Evolutionary conservation across 768 basidiomycete genomes (phyloP), one percentile per base, ranked within the genome.

Genomic region (Piloderma croceum): DNA sequence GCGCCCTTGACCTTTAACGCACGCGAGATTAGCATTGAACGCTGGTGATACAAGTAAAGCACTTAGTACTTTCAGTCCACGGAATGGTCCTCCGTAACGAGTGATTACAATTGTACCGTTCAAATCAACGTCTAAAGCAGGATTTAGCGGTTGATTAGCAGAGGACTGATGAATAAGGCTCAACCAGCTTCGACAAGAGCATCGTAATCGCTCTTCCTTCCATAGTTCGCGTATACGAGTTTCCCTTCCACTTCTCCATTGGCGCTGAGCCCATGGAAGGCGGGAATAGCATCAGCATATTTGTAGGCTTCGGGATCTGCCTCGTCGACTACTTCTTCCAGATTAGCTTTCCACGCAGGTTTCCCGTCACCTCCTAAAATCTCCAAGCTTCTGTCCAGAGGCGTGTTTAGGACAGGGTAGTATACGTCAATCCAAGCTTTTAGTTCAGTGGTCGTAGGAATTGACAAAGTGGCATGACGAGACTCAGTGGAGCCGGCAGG

Each of bases 391-490:
- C 73, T 64, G 31, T 75, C 68, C 20, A 83, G 61, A 13, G 83
- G 82, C 5, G 68, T 74, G 61, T 86, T 85, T 65, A 88, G 67
- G 23, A 82, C 63, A 11, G 87, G 84, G 59, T 81, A 89, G 62
- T 90, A 90, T 24, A 68, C 68, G 41, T 76, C 76, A 44, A 83
- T 77, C 81, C 81, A 84, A 41, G 74, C 80, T 7, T 51, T 59
- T 2, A 76, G 72, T 12, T 58, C 47, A 25, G 46, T 53, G 23
- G 65, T 61, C 39, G 60, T 53, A 12, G 69, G 55, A 39, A 77
- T 70, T 20, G 63, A 57, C 13, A 76, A 58, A 4, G 79, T 80
- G 4, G 79, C 77, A 15, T 64, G 57, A 20, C 64, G 73, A 41
- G 77, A 79, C 36, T 69, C 69, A 17, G 50, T 36, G 6, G 80